Percentiles rank a stretch among this genome's conserved stretches.
Evolutionary conservation across 495 filamentous ascomycete genomes (phyloP).

Genomic region (Xylaria longipes): DNA sequence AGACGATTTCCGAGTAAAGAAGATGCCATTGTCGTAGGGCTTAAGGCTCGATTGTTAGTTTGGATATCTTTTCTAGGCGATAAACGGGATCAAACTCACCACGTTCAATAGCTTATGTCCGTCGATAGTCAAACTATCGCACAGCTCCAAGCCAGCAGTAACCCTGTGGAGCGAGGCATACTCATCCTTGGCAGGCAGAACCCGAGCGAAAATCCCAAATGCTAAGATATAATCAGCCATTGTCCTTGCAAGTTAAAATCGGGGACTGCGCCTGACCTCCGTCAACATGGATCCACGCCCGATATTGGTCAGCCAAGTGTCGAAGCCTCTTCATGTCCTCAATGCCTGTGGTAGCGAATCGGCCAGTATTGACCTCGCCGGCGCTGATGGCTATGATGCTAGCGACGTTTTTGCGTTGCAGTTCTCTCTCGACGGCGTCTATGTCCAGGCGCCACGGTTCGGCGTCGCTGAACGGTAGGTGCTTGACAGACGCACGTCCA

Average conservation of each 20-base stretch:
- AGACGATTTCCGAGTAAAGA: constrained; percentile 70
- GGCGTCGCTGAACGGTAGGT: constrained; percentile 57
- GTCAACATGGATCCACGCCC: constrained; percentile 90
- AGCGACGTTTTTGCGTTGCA: constrained; percentile 55
- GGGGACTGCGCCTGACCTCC: constrained; percentile 56
- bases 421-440: constrained; percentile 57
- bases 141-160: constrained; percentile 75
- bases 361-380: constrained; percentile 91
- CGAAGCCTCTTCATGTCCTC: constrained; percentile 69
- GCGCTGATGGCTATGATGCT: constrained; percentile 80
- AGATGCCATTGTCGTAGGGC: constrained; percentile 93
- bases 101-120: constrained; percentile 94
- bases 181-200: constrained; percentile 64
- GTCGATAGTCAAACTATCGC: constrained; percentile 86
- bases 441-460: constrained; percentile 74
- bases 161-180: constrained; percentile 62
- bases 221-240: constrained; percentile 51
- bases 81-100: constrained; percentile 46
- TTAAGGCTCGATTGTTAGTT: constrained; percentile 33
- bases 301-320: constrained; percentile 72
- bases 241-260: neutral
- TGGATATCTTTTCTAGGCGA: neutral
- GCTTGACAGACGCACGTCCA: constrained; percentile 70
- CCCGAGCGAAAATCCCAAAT: constrained; percentile 83
- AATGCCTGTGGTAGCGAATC: constrained; percentile 69